Evolutionary conservation across 176 grass and related monocot species (phyloP), one percentile per base, ranked within the genome.

Genomic region (Hyparrhenia diplandra): DNA sequence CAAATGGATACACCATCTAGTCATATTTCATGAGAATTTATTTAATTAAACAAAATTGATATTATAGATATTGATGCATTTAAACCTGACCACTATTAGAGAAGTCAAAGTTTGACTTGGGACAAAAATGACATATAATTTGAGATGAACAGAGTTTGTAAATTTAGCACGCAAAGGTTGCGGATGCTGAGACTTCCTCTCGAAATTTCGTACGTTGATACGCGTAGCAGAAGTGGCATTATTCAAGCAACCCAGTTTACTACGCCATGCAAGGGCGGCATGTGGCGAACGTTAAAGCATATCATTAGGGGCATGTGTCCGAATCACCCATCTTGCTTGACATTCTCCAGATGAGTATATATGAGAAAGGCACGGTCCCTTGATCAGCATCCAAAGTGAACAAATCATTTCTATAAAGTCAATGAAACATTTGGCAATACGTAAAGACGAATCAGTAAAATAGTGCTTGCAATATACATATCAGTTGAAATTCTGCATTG

Each of bases 311-410:
- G 40, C 82, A 64, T 55, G 51, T 30, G 71, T 36, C 18, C 76
- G 80, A 62, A 59, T 70, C 71, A 4, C 62, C 4, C 39, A n/a
- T 45, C 25, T 85, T 65, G 71, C 71, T 81, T 81, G 54, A 6
- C 72, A 89, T 46, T 25, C 64, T 71, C 74, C 55, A 49, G 65
- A 89, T 65, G 77, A 89, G 82, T 89, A 54, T 35, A 64, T 41
- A 46, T 76, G 77, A 85, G 70, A 80, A 69, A 87, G 70, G 32
- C 41, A 52, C 34, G 17, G 12, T 79, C 28, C 11, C 29, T 69
- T 69, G 31, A 32, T 42, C 32, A 75, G 63, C n/a, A 36, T 85
- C 11, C 42, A 42, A 88, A 34, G 41, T 28, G 52, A 21, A 62
- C 3, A 45, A 35, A 60, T 8, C 43, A 41, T 18, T 65, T 64